phyloP scores from a whole-genome alignment of 768 basidiomycete species.

The Lactarius evosmus region DNA sequence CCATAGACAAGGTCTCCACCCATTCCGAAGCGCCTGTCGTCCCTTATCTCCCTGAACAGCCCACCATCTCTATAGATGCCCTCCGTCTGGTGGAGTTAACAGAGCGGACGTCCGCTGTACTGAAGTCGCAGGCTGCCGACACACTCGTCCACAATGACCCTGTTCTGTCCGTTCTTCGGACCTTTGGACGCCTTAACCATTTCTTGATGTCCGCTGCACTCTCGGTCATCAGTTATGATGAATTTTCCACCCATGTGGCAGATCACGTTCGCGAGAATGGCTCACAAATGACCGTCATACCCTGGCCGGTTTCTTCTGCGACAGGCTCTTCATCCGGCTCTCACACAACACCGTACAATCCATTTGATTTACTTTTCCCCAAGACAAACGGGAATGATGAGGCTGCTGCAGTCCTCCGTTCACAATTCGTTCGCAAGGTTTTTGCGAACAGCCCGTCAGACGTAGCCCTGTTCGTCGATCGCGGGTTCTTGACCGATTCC shows the following conservation, averaged over 20 bases:
- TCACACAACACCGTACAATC: constrained; percentile 40
- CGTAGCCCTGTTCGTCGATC: constrained; percentile 84
- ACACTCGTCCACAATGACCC: constrained; percentile 68
- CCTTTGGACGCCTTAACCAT: constrained; percentile 69
- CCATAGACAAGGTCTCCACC: background rate
- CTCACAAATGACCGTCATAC: constrained; percentile 77
- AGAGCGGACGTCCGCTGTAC: constrained; percentile 80
- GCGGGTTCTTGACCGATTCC: constrained; percentile 43
- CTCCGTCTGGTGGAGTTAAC: constrained; percentile 89
- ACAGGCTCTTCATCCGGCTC: constrained; percentile 31
- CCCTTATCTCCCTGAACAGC: constrained; percentile 30
- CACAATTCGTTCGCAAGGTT: constrained; percentile 81
- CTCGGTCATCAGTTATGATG: constrained; percentile 70
- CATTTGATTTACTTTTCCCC: constrained; percentile 79
- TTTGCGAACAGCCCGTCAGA: constrained; percentile 71
- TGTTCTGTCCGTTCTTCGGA: constrained; percentile 67
- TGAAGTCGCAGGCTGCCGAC: constrained; percentile 76
- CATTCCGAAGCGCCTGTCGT: background rate
- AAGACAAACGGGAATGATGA: constrained; percentile 46
- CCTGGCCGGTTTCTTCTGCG: constrained; percentile 59
- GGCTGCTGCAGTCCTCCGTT: constrained; percentile 57
- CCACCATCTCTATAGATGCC: constrained; percentile 55
- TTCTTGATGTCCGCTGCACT: constrained; percentile 66
- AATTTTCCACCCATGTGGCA: constrained; percentile 65
- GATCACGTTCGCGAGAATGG: constrained; percentile 53